Evolutionary conservation across 495 filamentous ascomycete genomes (phyloP), one percentile per base, ranked within the genome.

Genomic region (Cryomyces antarcticus): DNA sequence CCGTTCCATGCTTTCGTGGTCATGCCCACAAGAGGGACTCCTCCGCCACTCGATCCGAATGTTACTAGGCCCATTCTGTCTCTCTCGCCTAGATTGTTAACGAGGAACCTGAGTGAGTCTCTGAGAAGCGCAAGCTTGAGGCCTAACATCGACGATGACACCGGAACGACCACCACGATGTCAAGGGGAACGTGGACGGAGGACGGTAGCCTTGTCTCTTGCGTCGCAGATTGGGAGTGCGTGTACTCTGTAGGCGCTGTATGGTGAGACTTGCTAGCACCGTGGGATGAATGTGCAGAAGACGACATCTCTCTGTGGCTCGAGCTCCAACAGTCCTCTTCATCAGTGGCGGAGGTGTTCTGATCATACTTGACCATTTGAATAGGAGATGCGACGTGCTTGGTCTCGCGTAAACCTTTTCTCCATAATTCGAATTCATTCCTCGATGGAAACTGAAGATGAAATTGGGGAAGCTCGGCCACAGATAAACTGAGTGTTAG

Each of bases 141-240:
- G 5, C 92, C 89, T 60, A 95, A 89, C 89, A 96, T 99, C 0
- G 89, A 99, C 5, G 92, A 93, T 7, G 89, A 94, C 7, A 96
- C 85, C 0, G 89, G 89, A 39, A 99, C 89, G 31, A 99, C 89
- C 6, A 96, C 82, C 3, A 99, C 88, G 36, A 99, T 75, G 56
- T 99, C 89, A 31, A 96, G 70, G 11, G 89, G 92, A 36, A 96
- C 85, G 57, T 96, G 89, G 44, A 93, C 57, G 1, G 82, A 72
- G 4, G 70, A 62, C 7, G 69, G 63, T 11, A 80, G 52, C 31
- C 66, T 56, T n/a, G 64, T 56, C 39, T 73, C 70, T 4, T 63
- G 62, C 28, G 48, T 48, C 17, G 57, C 61, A 30, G 42, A 53
- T 37, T 61, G 64, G 11, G 78, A 70, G 49, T 63, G 75, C 28